phyloP scores from a whole-genome alignment of 371 early-diverging fungal genomes.

The Lichtheimia hyalospora region DNA sequence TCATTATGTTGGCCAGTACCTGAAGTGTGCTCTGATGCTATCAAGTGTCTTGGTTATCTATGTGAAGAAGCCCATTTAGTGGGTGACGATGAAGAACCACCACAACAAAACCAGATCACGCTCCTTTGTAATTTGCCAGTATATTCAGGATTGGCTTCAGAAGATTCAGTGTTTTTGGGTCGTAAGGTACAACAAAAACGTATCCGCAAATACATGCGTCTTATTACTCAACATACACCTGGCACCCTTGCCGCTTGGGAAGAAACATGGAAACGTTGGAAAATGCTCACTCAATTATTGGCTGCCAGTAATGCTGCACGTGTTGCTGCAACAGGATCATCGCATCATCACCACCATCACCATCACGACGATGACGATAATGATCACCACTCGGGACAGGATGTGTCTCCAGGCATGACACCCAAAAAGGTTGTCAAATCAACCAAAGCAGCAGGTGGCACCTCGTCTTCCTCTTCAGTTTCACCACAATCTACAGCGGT shows the following conservation, averaged over 20 bases:
- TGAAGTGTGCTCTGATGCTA: constrained; percentile 60
- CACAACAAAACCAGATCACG: constrained; percentile 45
- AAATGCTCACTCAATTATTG: constrained; percentile 32
- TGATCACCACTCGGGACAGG: constrained; percentile 6
- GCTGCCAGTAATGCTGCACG: not conserved
- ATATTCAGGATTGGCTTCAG: constrained; percentile 63
- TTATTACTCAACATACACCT: constrained; percentile 62
- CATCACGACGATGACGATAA: constrained; percentile 39
- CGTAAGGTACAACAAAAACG: constrained; percentile 77
- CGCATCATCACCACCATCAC: no score
- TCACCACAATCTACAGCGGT: not conserved
- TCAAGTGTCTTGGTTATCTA: constrained; percentile 56
- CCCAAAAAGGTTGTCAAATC: not conserved
- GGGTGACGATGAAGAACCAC: constrained; percentile 56
- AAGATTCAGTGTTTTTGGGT: constrained; percentile 51
- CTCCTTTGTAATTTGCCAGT: constrained; percentile 65
- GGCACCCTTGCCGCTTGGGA: constrained; percentile 84
- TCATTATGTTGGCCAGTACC: constrained; percentile 70
- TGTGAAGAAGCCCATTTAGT: constrained; percentile 57
- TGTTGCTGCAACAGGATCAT: not conserved
- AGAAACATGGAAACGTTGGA: constrained; percentile 81
- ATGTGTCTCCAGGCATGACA: not conserved
- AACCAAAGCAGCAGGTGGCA: not conserved
- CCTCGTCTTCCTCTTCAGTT: not conserved
- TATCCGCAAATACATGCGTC: constrained; percentile 67